Conservation (phyloP, 169 alveolate genomes). For the Besnoitia besnoiti region DNA sequence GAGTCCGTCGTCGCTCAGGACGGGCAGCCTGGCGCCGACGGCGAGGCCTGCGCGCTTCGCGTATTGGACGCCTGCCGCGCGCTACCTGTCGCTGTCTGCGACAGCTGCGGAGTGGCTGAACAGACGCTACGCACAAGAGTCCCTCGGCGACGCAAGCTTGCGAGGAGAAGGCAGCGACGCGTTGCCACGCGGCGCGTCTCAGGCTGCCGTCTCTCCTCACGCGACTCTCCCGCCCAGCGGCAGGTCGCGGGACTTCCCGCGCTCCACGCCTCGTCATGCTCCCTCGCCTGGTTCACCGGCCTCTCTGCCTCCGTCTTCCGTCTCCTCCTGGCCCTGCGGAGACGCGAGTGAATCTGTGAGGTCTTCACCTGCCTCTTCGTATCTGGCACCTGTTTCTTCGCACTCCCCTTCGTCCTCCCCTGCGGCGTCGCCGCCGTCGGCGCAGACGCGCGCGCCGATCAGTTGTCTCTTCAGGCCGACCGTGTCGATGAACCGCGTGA, state of each 20-base stretch:
- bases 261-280: neutral
- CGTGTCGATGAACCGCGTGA: neutral
- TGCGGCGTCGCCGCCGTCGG: neutral
- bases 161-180: neutral
- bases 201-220: neutral
- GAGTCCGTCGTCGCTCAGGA: neutral
- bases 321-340: neutral
- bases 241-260: neutral
- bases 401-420: too few species aligned
- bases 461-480: neutral
- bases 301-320: too few species aligned
- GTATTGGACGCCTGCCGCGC: neutral
- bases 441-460: neutral
- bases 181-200: neutral
- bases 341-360: neutral
- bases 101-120: slow-evolving; percentile 28
- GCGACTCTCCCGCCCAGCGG: neutral
- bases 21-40: neutral
- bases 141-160: too few species aligned
- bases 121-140: neutral
- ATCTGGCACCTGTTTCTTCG: too few species aligned
- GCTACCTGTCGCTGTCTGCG: neutral
- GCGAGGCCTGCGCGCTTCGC: slow-evolving; percentile 14
- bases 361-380: neutral
- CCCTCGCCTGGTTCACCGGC: too few species aligned